Base-by-base conservation (phyloP, 2,329 filamentous ascomycete species). In the Aspergillus flavus region DNA sequence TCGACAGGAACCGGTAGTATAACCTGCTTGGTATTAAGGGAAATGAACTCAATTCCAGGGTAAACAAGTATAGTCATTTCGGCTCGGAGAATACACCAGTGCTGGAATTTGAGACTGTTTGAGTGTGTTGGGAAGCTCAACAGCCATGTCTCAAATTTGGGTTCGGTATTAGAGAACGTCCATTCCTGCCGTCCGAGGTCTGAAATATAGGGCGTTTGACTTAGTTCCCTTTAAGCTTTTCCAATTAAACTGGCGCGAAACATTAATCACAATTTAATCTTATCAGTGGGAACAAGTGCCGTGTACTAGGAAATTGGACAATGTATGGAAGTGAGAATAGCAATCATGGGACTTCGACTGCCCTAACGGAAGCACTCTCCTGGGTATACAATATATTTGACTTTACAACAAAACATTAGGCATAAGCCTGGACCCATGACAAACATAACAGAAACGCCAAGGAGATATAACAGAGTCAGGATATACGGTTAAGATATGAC, bases 131-230 rank as follows among this genome's bases (percentile, higher is more conserved):
- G 6, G 16, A 28, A 19, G 46, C 16, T 28, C 9, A 54, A 36
- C 52, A 21, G 30, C 23, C 19, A 53, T 21, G 52, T 36, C 52
- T 54, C 52, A 54, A 54, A 54, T 34, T 54, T 54, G 52, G 21
- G 52, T n/a, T 10, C 23, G 46, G 26, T 10, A 50, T 10, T 10
- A 6, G n/a, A 23, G 6, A 23, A 46, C n/a, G 10, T 36, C 12
- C 34, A 36, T 5, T 16, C 34, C 10, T 46, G 43, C 43, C 46
- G 26, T 6, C 46, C 14, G 23, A 30, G 23, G 46, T n/a, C 46
- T 26, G 11, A 50, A 50, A 28, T 19, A 50, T 50, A n/a, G 23
- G 45, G 3, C 45, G 6, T 43, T 48, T 16, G 21, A 28, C 6
- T 30, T 16, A n/a, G 6, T 30, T 28, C 16, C 46, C 23, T 19